Evolutionary conservation across 345 rosid genomes (phyloP).

Genomic region (Mangifera indica): DNA sequence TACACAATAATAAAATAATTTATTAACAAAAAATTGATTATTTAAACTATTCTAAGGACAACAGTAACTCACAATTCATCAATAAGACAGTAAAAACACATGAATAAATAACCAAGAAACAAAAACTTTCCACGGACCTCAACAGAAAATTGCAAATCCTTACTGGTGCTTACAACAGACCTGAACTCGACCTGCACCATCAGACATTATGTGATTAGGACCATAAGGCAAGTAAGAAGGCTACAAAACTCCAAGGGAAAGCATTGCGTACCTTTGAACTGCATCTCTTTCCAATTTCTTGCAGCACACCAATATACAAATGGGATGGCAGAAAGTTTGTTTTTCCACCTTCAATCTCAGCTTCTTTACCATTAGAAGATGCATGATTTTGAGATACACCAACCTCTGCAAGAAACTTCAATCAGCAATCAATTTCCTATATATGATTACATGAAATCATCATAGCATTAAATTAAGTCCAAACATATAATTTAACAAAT

Average conservation of each 20-base stretch:
- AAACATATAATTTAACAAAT: neutral
- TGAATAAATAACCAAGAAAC: neutral
- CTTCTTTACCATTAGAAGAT: conserved; percentile 48
- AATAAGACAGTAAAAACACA: neutral
- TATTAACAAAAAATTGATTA: too few species aligned
- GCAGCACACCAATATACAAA: conserved; percentile 73
- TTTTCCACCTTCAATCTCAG: conserved; percentile 62
- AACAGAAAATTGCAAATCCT: conserved; percentile 88
- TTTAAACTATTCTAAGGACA: too few species aligned
- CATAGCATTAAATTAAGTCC: neutral
- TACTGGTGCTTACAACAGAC: conserved; percentile 76
- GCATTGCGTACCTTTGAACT: conserved; percentile 65
- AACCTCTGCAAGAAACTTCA: conserved; percentile 50
- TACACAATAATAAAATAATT: neutral
- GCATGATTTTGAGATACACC: conserved; percentile 53
- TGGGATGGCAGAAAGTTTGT: conserved; percentile 55
- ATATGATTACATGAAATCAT: neutral
- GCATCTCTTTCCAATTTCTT: conserved; percentile 91
- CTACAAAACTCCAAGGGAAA: conserved; percentile 12
- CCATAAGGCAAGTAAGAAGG: conserved; percentile 13
- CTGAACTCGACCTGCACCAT: conserved; percentile 77
- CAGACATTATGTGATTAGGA: conserved; percentile 15
- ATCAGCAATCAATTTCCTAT: conserved; percentile 19
- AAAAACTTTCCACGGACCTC: conserved; percentile 62
- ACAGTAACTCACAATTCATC: too few species aligned